These are phyloP conservation scores for Exophiala bonariae DNA, from an alignment of 2,329 filamentous ascomycete genomes.

Conservation along the genomic window DNA sequence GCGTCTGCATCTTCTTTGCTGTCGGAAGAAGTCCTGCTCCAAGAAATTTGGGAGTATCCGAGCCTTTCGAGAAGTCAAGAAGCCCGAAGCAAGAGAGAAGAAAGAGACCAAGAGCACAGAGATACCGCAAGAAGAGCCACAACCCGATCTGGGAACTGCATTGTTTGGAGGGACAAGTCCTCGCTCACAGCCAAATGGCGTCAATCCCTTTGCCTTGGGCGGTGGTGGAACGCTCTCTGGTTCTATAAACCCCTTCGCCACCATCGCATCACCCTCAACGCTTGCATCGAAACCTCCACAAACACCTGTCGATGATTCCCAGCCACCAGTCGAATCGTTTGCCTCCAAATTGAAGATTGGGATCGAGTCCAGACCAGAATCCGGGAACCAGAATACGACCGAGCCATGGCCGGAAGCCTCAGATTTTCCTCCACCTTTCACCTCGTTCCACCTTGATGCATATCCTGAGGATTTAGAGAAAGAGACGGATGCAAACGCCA, in stretches of 20 bases:
- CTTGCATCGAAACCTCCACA: constrained; percentile 47
- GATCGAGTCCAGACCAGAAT: constrained; percentile 30
- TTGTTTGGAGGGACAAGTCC: constrained; percentile 58
- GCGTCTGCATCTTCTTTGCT: constrained; percentile 83
- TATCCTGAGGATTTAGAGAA: constrained; percentile 83
- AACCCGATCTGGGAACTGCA: constrained; percentile 52
- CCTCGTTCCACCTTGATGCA: constrained; percentile 79
- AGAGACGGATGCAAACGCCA: constrained; percentile 36
- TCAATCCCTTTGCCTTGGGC: constrained; percentile 56
- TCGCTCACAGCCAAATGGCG: constrained; percentile 37
- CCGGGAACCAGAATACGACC: constrained; percentile 27
- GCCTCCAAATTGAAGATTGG: constrained; percentile 65
- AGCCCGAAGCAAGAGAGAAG: constrained; percentile 30
- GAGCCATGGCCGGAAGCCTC: constrained; percentile 75
- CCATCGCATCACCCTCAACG: constrained; percentile 41
- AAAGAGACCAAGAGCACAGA: constrained; percentile 29
- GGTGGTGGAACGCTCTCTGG: constrained; percentile 33
- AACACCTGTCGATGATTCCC: constrained; percentile 31
- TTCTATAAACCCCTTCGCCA: constrained; percentile 62
- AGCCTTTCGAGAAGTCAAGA: constrained; percentile 68
- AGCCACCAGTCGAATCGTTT: constrained; percentile 72
- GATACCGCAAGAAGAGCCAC: constrained; percentile 28
- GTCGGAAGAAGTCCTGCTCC: constrained; percentile 74
- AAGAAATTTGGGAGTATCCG: constrained; percentile 81
- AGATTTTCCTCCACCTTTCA: constrained; percentile 69